Base-by-base conservation (phyloP, 805 yeast genomes). In the Lachancea sp. region DNA sequence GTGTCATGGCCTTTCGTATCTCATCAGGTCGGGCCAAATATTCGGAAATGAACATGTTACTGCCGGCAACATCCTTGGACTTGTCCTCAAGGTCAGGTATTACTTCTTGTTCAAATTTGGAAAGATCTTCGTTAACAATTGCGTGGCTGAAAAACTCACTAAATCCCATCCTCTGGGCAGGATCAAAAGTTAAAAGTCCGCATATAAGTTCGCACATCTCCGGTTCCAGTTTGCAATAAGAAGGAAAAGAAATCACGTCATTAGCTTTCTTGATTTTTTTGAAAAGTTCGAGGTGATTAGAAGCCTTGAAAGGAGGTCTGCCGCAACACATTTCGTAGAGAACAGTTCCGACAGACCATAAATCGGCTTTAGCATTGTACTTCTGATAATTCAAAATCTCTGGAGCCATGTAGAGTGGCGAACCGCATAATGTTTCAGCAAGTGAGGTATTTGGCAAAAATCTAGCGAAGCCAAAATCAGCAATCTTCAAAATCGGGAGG, bases 341-440 rank as follows among this genome's bases (percentile, higher is more conserved):
- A 1, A 93, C 98, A 1, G 98, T 95, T 3, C 99, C 99, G 3
- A 91, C 96, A 6, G 97, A 89, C 99, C 99, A 93, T 51, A 93
- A 67, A 62, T 93, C 99, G 0, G 97, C 98, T 62, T 89, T 90
- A 4, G 98, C 99, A 55, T 90, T 89, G 68, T 93, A 93, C 66
- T 89, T 93, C 62, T 93, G 97, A 59, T 87, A 90, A 51, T 95
- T 74, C 55, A 93, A 70, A 39, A 93, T 93, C 67, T 93, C 99
- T 0, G 99, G 99, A 0, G 99, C 99, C 99, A 93, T 93, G 66
- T 93, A 93, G 36, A 93, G 74, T 2, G 99, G 99, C 10, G 96
- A 87, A 1, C 99, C 99, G 72, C 99, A 93, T 53, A 93, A 71
- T 1, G 99, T 93, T 62, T 93, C 99, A 1, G 98, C 98, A 78